A percentile compares a stretch with the other conserved stretches of the same genome.
Evolutionary conservation across 2,329 filamentous ascomycete genomes (phyloP).

Genomic region (Mariannaea sp.): DNA sequence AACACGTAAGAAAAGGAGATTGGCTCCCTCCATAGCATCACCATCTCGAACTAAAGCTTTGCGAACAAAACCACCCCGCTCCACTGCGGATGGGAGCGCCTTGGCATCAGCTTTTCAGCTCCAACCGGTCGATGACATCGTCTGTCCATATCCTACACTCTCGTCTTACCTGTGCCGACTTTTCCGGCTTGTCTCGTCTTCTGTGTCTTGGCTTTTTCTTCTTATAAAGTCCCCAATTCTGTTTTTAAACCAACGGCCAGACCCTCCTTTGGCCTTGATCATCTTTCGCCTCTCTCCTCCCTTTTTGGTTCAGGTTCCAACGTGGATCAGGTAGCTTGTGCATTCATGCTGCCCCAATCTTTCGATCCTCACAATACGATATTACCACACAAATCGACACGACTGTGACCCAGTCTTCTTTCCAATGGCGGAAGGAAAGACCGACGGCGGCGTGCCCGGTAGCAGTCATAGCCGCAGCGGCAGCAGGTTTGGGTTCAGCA

Average conservation of each 20-base stretch:
- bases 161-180: conserved; percentile 17
- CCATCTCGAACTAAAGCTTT: too few relatives aligned
- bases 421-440: conserved; percentile 38
- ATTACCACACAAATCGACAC: conserved; percentile 7
- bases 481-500: conserved; percentile 36
- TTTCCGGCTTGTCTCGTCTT: conserved; percentile 11
- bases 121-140: conserved; percentile 20
- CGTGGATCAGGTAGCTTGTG: not conserved
- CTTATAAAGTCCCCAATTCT: conserved; percentile 1
- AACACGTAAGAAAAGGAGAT: too few relatives aligned
- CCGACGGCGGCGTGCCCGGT: conserved; percentile 25
- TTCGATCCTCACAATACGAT: not conserved
- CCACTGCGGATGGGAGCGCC: conserved; percentile 2
- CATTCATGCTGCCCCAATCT: not conserved
- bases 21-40: too few relatives aligned
- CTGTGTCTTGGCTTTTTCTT: conserved; percentile 5
- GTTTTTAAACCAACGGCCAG: not conserved
- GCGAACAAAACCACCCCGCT: too few relatives aligned
- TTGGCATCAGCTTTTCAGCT: conserved; percentile 17
- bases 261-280: not conserved
- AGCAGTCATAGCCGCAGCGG: not conserved
- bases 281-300: not conserved
- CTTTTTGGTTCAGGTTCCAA: too few relatives aligned
- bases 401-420: not conserved
- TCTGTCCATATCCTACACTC: conserved; percentile 4